Conservation (phyloP, 768 basidiomycete genomes). For the Mycena vitilis region DNA sequence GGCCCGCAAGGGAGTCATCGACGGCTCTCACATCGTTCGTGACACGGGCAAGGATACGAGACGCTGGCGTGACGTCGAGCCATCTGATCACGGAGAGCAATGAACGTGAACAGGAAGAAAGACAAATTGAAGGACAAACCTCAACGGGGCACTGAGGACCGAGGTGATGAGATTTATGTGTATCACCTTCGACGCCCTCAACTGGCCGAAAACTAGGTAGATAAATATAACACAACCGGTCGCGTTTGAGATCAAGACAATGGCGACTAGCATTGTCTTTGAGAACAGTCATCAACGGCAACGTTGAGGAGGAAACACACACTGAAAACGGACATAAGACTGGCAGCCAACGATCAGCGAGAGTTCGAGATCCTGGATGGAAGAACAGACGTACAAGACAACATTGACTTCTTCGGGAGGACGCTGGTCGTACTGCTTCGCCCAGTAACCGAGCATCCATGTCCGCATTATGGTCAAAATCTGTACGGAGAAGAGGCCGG, state of each 20-base stretch:
- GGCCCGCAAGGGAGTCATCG: conserved; percentile 47
- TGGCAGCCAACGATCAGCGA: too few relatives aligned
- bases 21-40: conserved; percentile 57
- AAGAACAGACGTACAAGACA: too few relatives aligned
- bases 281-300: too few relatives aligned
- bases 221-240: conserved; percentile 42
- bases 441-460: too few relatives aligned
- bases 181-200: conserved; percentile 56
- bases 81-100: conserved; percentile 38
- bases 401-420: too few relatives aligned
- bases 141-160: conserved; percentile 58
- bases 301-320: too few relatives aligned
- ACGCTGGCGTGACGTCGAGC: conserved; percentile 34
- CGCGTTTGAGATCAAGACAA: conserved; percentile 40
- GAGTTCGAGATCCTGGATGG: too few relatives aligned
- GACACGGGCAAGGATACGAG: conserved; percentile 57
- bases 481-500: too few relatives aligned
- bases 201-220: conserved; percentile 48
- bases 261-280: conserved; percentile 16
- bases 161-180: conserved; percentile 53
- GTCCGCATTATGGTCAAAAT: too few relatives aligned
- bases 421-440: too few relatives aligned
- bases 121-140: background rate
- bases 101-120: too few relatives aligned
- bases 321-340: too few relatives aligned